Evolutionary conservation across 306 rosid genomes (phyloP).

Genomic region (Spatholobus suberectus): DNA sequence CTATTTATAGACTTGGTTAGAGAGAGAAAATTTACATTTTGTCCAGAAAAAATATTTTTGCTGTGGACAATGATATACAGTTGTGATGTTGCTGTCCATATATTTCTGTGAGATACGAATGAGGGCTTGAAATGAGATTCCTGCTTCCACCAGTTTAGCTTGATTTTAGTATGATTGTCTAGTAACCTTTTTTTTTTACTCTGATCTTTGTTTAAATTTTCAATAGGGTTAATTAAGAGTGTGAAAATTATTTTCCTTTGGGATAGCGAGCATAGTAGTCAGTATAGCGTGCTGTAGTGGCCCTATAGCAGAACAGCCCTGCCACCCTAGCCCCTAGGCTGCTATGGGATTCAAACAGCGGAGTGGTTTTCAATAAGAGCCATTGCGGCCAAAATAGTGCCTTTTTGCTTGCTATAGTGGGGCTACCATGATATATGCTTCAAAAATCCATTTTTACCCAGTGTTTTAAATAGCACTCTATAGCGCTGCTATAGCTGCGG

Average conservation of each 20-base stretch:
- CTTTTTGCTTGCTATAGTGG: too few species aligned
- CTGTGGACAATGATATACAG: not conserved
- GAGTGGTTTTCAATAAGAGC: too few species aligned
- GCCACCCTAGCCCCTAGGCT: too few species aligned
- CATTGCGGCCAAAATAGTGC: too few species aligned
- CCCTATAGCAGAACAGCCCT: not conserved
- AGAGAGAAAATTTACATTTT: not conserved
- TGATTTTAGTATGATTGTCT: constrained; percentile 3
- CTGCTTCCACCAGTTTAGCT: constrained; percentile 23
- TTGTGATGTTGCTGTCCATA: too few species aligned
- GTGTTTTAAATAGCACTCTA: not conserved
- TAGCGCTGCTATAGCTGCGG: not conserved
- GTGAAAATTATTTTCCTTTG: constrained; percentile 6
- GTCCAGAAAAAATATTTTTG: not conserved
- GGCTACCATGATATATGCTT: not conserved
- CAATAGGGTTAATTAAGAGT: not conserved
- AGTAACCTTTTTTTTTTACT: not conserved
- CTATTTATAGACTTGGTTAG: not conserved
- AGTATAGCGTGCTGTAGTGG: not conserved
- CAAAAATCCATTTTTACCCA: not conserved
- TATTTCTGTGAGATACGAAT: too few species aligned
- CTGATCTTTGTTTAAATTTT: constrained; percentile 15
- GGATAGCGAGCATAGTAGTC: not conserved
- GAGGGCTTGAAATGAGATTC: constrained; percentile 1
- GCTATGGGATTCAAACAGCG: too few species aligned